A percentile compares a stretch with the other conserved stretches of the same genome.
phyloP scores from a whole-genome alignment of 1,284 basidiomycete genomes.

The Fomitopsis schrenkii region DNA sequence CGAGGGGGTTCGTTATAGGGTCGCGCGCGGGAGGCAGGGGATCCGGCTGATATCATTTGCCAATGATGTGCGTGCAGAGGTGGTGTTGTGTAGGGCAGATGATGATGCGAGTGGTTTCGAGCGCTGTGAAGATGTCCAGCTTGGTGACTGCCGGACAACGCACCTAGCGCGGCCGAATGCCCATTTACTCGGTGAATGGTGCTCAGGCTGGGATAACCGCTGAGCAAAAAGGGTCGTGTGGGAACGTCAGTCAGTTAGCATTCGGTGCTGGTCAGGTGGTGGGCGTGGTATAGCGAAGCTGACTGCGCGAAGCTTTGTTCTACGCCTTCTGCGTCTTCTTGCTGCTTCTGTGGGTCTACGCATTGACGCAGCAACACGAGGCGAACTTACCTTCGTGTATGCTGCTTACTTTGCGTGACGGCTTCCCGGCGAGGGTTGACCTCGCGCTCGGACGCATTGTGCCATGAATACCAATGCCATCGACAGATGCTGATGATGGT shows the following conservation, averaged over 20 bases:
- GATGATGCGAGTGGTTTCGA: neutral
- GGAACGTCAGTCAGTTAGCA: neutral
- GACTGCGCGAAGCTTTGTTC: neutral
- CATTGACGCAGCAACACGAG: neutral
- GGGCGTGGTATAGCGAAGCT: neutral
- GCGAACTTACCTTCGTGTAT: neutral
- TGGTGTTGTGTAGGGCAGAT: neutral
- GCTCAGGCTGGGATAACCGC: neutral
- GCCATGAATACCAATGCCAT: neutral
- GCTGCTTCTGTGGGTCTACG: neutral
- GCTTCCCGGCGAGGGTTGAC: neutral
- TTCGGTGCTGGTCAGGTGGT: constrained; percentile 1
- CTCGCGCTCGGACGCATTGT: neutral
- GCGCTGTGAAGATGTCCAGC: neutral
- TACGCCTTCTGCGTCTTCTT: neutral
- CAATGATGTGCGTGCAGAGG: neutral
- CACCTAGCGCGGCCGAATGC: neutral
- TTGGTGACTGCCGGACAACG: neutral
- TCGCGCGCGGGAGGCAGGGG: neutral
- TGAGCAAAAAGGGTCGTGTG: neutral
- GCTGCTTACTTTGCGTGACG: neutral
- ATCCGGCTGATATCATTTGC: neutral
- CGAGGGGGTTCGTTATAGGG: neutral
- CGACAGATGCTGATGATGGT: constrained; percentile 8
- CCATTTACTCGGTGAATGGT: neutral